These are phyloP conservation scores for Dioscorea zingiberensis DNA, from an alignment of 106 monocot species.

Conservation along the genomic window DNA sequence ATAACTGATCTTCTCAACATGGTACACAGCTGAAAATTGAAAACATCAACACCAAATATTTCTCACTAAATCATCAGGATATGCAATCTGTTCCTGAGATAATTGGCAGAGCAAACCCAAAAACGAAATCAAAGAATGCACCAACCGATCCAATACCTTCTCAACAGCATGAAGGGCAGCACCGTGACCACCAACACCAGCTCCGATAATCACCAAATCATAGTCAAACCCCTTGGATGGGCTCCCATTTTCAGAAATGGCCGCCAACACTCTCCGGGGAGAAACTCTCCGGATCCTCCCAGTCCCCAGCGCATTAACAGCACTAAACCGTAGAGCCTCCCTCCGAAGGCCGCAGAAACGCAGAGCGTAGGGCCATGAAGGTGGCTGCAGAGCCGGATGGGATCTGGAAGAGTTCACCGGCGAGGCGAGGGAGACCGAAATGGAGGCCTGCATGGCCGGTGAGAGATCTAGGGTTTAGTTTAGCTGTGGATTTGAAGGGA, in stretches of 20 bases:
- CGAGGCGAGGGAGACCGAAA: conserved; percentile 14
- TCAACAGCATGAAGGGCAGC: conserved; percentile 95
- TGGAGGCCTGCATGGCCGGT: conserved; percentile 20
- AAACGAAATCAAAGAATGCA: background rate
- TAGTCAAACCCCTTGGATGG: conserved; percentile 61
- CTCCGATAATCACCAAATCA: conserved; percentile 91
- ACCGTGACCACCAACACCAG: conserved; percentile 95
- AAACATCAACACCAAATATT: too few species aligned
- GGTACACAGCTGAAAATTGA: too few species aligned
- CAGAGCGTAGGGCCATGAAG: conserved; percentile 4
- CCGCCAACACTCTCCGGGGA: conserved; percentile 15
- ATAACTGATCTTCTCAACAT: too few species aligned
- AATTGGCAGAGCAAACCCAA: too few species aligned
- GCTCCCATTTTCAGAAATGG: conserved; percentile 33
- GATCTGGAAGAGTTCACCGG: conserved; percentile 7
- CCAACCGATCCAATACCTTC: conserved; percentile 32
- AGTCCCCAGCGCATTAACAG: background rate
- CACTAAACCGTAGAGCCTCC: conserved; percentile 26
- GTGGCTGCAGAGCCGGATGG: background rate
- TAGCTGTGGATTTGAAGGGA: background rate
- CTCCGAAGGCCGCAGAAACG: conserved; percentile 68
- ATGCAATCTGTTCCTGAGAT: too few species aligned
- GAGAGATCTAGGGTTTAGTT: conserved; percentile 8
- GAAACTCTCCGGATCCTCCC: background rate
- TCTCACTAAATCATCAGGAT: too few species aligned